Evolutionary conservation across 306 rosid species (phyloP).

Genomic region (Dryas drummondii): DNA sequence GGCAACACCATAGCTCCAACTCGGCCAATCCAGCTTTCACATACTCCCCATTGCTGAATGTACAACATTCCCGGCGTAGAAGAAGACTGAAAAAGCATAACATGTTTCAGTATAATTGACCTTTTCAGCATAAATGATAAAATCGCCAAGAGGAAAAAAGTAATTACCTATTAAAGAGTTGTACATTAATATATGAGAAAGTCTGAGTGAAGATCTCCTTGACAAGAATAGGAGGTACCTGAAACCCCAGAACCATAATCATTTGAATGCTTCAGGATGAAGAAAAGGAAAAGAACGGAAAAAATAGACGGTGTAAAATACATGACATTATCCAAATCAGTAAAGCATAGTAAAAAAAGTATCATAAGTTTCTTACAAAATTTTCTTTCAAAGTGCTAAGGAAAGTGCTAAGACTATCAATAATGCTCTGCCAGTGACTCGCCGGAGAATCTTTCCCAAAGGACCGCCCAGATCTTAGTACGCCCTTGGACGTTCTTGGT

Average conservation of each 20-base stretch:
- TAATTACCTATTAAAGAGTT: constrained; percentile 87
- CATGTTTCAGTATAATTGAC: constrained; percentile 13
- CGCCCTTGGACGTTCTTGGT: constrained; percentile 89
- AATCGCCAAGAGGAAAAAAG: constrained; percentile 12
- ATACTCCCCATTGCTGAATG: constrained; percentile 97
- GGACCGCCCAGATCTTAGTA: constrained; percentile 83
- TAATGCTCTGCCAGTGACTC: constrained; percentile 95
- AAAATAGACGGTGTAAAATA: constrained; percentile 13
- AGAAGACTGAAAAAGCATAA: constrained; percentile 71
- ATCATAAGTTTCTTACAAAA: constrained; percentile 56
- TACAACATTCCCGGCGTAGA: constrained; percentile 98
- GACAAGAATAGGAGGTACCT: constrained; percentile 94
- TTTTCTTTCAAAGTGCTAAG: constrained; percentile 90
- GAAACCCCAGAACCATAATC: constrained; percentile 39
- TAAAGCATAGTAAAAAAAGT: constrained; percentile 10
- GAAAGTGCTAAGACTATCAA: constrained; percentile 82
- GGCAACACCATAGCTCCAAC: constrained; percentile 96
- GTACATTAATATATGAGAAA: constrained; percentile 91
- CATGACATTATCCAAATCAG: constrained; percentile 21
- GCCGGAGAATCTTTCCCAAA: constrained; percentile 89
- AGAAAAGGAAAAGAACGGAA: not conserved
- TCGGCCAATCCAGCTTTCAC: constrained; percentile 99
- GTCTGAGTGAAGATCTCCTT: constrained; percentile 87
- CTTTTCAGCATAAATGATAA: constrained; percentile 2
- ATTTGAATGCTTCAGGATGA: constrained; percentile 18